Base-by-base conservation (phyloP, 768 basidiomycete species). In the Podaxis mareebaensis region DNA sequence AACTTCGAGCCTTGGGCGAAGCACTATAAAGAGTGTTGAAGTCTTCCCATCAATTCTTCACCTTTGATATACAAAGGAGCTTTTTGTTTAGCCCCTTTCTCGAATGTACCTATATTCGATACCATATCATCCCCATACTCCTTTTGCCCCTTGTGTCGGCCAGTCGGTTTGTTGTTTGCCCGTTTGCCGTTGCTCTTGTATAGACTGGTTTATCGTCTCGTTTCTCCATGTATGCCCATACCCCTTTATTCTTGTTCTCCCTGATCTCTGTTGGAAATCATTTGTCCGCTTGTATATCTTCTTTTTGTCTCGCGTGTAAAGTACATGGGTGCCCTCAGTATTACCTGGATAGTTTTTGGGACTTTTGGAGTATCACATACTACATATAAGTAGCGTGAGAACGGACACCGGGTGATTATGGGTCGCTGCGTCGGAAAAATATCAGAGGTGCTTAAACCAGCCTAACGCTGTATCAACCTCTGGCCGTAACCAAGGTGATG, bases 1-100 rank as follows among this genome's bases (percentile, higher is more conserved):
- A 67, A 67, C 11, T 60, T 67, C 30, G 74, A 75, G 58, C 69
- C 66, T n/a, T 68, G 70, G 67, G 66, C 67, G 13, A 65, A 65
- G 24, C 69, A 64, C 48, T 69, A 70, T 57, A 63, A 57, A 56
- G 40, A 51, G 56, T 57, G 52, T 39, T 66, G 7, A 58, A 46
- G 39, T 49, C 13, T 51, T 26, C 20, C 20, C 13, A 15, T 13
- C 5, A 26, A 24, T 15, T 24, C 20, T 28, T 26, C 49, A 11
- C 49, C 20, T 26, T 26, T 22, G 20, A 26, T 28, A 24, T 8
- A 24, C 24, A 33, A 10, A 33, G 8, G 33, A 33, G 49, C 49
- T 26, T 46, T 44, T 17, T 17, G 17, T 8, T 46, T 7, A 17
- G 15, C 44, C 44, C 8, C 44, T 42, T n/a, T 20, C 20, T 8